These are phyloP conservation scores for Cordyceps tenuipes DNA, from an alignment of 2,329 filamentous ascomycete genomes.

Conservation along the genomic window DNA sequence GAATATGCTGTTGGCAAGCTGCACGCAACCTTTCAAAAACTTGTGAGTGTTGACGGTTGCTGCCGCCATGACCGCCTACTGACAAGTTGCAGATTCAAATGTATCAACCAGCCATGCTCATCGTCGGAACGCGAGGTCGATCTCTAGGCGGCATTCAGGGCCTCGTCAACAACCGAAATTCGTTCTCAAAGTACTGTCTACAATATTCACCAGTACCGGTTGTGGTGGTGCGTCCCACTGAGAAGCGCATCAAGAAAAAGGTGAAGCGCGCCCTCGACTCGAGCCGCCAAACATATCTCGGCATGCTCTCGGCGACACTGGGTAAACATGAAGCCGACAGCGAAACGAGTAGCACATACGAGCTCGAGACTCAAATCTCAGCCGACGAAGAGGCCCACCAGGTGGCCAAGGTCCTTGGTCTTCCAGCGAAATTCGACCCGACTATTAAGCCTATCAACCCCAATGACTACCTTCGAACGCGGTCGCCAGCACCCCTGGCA, in stretches of 20 bases:
- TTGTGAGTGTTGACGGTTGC: slow-evolving; percentile 48
- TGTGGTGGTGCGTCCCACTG: slow-evolving; percentile 80
- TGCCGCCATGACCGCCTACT: background rate
- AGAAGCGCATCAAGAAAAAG: slow-evolving; percentile 85
- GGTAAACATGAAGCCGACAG: slow-evolving; percentile 52
- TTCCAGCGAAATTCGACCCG: slow-evolving; percentile 55
- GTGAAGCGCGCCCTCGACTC: slow-evolving; percentile 74
- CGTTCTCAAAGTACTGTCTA: slow-evolving; percentile 88
- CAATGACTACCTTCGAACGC: slow-evolving; percentile 16
- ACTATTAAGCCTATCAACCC: slow-evolving; percentile 49
- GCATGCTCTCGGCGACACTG: slow-evolving; percentile 60
- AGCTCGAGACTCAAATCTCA: slow-evolving; percentile 46
- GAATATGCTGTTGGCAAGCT: slow-evolving; percentile 87
- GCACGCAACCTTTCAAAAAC: slow-evolving; percentile 80
- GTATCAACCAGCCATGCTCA: slow-evolving; percentile 83
- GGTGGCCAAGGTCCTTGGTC: slow-evolving; percentile 53
- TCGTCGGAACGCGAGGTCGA: slow-evolving; percentile 80
- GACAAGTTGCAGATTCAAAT: slow-evolving; percentile 62
- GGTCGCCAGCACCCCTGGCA: slow-evolving; percentile 14
- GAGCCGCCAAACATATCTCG: slow-evolving; percentile 64
- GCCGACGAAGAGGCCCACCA: slow-evolving; percentile 56
- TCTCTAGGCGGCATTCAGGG: slow-evolving; percentile 81
- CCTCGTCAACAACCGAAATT: slow-evolving; percentile 67
- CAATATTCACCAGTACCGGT: slow-evolving; percentile 91
- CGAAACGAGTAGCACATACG: slow-evolving; percentile 43